A percentile compares a stretch with the other conserved stretches of the same genome.
These are phyloP conservation scores for Remersonia thermophila DNA, from an alignment of 2,329 filamentous ascomycete genomes.

Conservation along the genomic window DNA sequence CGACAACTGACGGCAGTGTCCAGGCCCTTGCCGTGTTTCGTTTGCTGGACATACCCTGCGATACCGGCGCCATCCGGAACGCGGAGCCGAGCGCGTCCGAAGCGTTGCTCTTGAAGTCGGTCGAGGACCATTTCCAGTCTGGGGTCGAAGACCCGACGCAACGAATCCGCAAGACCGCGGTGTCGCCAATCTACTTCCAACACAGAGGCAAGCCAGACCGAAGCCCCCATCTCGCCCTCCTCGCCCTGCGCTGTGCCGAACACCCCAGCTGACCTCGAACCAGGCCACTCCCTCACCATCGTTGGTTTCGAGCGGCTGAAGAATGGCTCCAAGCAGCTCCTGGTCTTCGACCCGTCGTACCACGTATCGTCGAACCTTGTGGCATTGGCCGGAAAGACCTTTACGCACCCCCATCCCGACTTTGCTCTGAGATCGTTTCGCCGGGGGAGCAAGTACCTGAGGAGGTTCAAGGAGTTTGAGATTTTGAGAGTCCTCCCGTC, in stretches of 20 bases:
- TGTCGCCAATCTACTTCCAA: slow-evolving; percentile 84
- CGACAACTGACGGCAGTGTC: background rate
- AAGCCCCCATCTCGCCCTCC: background rate
- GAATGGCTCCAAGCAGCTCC: slow-evolving; percentile 53
- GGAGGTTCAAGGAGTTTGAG: slow-evolving; percentile 67
- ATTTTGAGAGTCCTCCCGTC: slow-evolving; percentile 46
- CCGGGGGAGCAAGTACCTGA: slow-evolving; percentile 53
- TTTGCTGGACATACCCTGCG: slow-evolving; percentile 55
- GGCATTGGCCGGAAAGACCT: slow-evolving; percentile 38
- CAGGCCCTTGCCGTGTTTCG: slow-evolving; percentile 70
- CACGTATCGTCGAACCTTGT: slow-evolving; percentile 53
- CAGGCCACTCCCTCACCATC: slow-evolving; percentile 81
- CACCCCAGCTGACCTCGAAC: background rate
- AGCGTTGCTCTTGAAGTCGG: slow-evolving; percentile 47
- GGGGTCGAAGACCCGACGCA: slow-evolving; percentile 35
- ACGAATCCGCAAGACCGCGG: slow-evolving; percentile 56
- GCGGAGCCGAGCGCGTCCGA: slow-evolving; percentile 35
- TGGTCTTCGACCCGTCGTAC: slow-evolving; percentile 84
- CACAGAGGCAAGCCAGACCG: slow-evolving; percentile 47
- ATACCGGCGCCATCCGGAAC: slow-evolving; percentile 48
- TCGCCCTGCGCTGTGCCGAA: background rate
- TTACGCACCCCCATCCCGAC: slow-evolving; percentile 34
- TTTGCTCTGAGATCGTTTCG: slow-evolving; percentile 61
- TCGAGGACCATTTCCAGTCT: slow-evolving; percentile 65
- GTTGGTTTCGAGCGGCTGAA: slow-evolving; percentile 64